These are phyloP conservation scores for Tillandsia leiboldiana DNA, from an alignment of 176 grass and related monocot species.

Conservation along the genomic window DNA sequence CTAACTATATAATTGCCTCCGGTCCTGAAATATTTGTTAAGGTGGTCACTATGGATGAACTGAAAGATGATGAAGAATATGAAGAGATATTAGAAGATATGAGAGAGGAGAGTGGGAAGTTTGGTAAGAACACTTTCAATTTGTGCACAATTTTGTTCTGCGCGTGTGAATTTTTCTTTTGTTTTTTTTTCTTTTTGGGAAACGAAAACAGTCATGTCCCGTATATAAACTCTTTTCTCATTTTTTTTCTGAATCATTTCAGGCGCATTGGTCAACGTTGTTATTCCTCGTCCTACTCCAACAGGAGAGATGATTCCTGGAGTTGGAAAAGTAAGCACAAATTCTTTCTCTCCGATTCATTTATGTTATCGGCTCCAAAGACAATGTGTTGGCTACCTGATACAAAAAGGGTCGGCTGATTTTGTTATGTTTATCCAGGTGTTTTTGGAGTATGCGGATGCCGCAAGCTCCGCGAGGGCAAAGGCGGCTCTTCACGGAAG, in stretches of 20 bases:
- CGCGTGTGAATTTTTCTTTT: neutral
- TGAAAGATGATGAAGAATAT: slow-evolving; percentile 21
- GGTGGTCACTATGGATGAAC: slow-evolving; percentile 21
- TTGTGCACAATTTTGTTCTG: neutral
- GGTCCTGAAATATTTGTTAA: neutral
- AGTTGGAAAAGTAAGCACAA: slow-evolving; percentile 16
- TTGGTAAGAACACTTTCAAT: slow-evolving; percentile 15
- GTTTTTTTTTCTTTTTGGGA: neutral
- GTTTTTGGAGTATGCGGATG: slow-evolving; percentile 16
- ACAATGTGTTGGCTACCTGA: too few species aligned
- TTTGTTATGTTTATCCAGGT: slow-evolving; percentile 11
- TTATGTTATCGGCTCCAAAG: neutral
- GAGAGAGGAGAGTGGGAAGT: slow-evolving; percentile 28
- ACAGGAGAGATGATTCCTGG: slow-evolving; percentile 20
- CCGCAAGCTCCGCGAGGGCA: slow-evolving; percentile 10
- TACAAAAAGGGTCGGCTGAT: neutral
- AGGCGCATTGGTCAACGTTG: slow-evolving; percentile 18
- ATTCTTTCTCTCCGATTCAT: neutral
- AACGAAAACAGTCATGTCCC: neutral
- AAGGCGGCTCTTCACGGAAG: slow-evolving; percentile 23
- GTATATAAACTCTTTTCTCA: neutral
- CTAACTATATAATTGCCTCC: too few species aligned
- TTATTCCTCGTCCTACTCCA: slow-evolving; percentile 18
- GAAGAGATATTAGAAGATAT: slow-evolving; percentile 28
- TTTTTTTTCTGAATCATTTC: neutral